Base-by-base conservation (phyloP, 2,329 filamentous ascomycete species). In the Lecanicillium sp. region DNA sequence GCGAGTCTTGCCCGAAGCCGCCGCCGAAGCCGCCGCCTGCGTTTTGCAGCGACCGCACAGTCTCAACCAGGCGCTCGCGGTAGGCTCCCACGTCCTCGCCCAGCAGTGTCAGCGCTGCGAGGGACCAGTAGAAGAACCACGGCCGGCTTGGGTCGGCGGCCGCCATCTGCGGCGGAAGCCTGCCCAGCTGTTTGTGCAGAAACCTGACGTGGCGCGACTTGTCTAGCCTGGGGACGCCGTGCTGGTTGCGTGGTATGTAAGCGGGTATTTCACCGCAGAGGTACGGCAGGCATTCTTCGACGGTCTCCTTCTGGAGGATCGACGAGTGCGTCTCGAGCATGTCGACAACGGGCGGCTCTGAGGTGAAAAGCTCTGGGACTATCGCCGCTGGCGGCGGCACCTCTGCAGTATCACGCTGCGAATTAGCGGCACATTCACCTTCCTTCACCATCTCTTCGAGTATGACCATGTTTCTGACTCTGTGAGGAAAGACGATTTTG, bases 91-190 rank as follows among this genome's bases (percentile, higher is more conserved):
- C 72, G 62, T 95, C 87, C 61, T 90, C 81, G 40, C 88, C 90
- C 42, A 98, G 70, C 27, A 90, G 73, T 21, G 77, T 73, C 54
- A 98, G 72, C 2, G 80, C 89, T 27, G 84, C 80, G 46, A 97
- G 72, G 45, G 80, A 86, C 93, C 93, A 98, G 70, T 96, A 97
- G 54, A 95, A 76, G 60, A 95, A 79, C 93, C 93, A 98, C 9
- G 93, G 90, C 48, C 91, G 76, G 62, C 87, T 90, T 26, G 93
- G 85, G 71, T 98, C 93, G 56, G 90, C 79, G 41, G 75, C 76
- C 44, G 84, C 81, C 66, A 86, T 95, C 3, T 71, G 72, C 7
- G 77, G 69, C 0, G 91, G 88, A 52, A 94, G 80, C 41, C 71
- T 72, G 20, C 70, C 71, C 26, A 85, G 67, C 55, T 71, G 72